Percentiles rank a stretch among this genome's conserved stretches.
These are phyloP conservation scores for Mycena metata DNA, from an alignment of 768 basidiomycete species.

Conservation along the genomic window DNA sequence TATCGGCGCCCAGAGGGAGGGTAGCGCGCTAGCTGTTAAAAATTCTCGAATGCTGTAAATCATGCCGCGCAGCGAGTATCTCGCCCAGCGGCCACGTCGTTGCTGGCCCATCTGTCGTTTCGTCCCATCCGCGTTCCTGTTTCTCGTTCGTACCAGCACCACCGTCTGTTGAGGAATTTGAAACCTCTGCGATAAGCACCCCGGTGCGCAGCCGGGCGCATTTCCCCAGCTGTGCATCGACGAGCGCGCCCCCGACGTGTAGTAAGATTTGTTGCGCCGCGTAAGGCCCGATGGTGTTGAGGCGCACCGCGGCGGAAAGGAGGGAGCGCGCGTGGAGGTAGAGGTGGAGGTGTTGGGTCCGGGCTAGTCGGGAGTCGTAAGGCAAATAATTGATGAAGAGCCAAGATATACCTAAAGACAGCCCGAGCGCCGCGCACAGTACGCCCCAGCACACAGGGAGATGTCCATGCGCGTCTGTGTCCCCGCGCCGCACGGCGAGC, in stretches of 20 bases:
- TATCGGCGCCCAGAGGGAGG: no score
- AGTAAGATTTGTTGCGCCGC: constrained; percentile 89
- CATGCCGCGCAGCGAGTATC: constrained; percentile 90
- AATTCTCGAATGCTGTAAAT: constrained; percentile 94
- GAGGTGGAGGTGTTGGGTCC: constrained; percentile 88
- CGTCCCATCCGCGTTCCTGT: constrained; percentile 52
- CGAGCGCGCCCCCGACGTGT: constrained; percentile 76
- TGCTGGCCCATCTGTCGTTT: constrained; percentile 70
- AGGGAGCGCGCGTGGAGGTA: constrained; percentile 94
- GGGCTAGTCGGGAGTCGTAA: constrained; percentile 62
- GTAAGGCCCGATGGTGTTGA: constrained; percentile 95
- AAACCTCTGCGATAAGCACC: constrained; percentile 35
- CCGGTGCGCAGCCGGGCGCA: constrained; percentile 67
- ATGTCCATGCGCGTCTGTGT: constrained; percentile 80
- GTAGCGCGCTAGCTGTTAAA: constrained; percentile 80
- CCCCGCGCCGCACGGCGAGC: constrained; percentile 71
- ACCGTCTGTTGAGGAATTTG: no score
- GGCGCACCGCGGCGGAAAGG: constrained; percentile 90
- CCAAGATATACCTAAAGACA: constrained; percentile 70
- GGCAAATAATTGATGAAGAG: neutral
- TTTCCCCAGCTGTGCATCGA: constrained; percentile 64
- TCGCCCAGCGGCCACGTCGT: constrained; percentile 98
- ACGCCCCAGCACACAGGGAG: constrained; percentile 93
- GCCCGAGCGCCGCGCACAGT: constrained; percentile 80
- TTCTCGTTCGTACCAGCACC: constrained; percentile 5